Evolutionary conservation across 345 rosid genomes (phyloP).

Genomic region (Boechera stricta): DNA sequence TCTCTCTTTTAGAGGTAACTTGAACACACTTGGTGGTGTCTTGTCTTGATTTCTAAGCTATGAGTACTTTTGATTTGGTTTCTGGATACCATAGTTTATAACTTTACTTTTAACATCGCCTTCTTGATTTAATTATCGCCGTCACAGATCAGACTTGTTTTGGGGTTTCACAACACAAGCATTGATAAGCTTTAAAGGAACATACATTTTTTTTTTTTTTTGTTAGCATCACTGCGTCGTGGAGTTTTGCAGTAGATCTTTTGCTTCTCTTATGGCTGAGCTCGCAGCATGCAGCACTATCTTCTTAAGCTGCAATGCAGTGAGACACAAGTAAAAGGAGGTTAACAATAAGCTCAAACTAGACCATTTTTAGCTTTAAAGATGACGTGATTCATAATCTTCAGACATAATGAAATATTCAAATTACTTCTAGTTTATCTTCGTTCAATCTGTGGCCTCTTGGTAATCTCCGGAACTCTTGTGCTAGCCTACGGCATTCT

Average conservation of each 20-base stretch:
- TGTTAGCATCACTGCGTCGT: constrained; percentile 12
- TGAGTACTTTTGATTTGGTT: too few relatives aligned
- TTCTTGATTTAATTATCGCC: too few relatives aligned
- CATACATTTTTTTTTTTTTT: too few relatives aligned
- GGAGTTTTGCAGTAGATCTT: constrained; percentile 18
- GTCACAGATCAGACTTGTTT: too few relatives aligned
- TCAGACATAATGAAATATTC: neutral
- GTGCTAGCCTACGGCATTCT: constrained; percentile 62
- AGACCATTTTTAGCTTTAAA: neutral
- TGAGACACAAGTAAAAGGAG: constrained; percentile 5
- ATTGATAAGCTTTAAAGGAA: too few relatives aligned
- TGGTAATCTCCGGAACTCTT: constrained; percentile 68
- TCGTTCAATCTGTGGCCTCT: constrained; percentile 57
- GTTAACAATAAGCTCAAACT: neutral
- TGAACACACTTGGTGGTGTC: too few relatives aligned
- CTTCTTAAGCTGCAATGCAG: constrained; percentile 38
- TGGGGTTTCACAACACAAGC: too few relatives aligned
- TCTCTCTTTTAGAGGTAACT: too few relatives aligned
- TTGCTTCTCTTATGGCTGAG: constrained; percentile 42
- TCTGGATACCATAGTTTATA: too few relatives aligned
- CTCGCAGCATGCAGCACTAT: constrained; percentile 44
- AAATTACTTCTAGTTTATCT: constrained; percentile 64
- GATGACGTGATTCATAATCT: neutral
- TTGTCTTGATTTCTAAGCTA: too few relatives aligned
- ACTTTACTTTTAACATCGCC: too few relatives aligned